Evolutionary conservation across 2,329 filamentous ascomycete species (phyloP).

Genomic region (Rhinocladiella similis): DNA sequence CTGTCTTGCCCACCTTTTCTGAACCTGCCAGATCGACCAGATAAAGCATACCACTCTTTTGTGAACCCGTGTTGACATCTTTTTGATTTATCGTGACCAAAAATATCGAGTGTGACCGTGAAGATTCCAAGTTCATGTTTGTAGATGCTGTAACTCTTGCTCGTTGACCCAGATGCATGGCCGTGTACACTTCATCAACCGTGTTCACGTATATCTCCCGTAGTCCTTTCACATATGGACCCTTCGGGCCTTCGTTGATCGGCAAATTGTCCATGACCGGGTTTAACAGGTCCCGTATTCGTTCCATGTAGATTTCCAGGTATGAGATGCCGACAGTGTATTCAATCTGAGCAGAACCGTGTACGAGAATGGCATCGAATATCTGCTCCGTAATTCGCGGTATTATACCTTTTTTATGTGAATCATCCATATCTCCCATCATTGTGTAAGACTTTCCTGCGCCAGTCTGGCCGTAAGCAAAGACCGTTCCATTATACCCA

Average conservation of each 20-base stretch:
- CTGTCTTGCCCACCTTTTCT: conserved; percentile 98
- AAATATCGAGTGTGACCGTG: conserved; percentile 96
- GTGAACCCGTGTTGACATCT: conserved; percentile 92
- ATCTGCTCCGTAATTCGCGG: conserved; percentile 97
- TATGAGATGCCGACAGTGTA: conserved; percentile 99
- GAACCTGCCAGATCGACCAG: conserved; percentile 97
- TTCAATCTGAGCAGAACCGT: conserved; percentile 86
- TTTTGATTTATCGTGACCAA: conserved; percentile 97
- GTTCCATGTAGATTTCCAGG: conserved; percentile 99
- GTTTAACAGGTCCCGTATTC: conserved; percentile 87
- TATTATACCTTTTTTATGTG: conserved; percentile 86
- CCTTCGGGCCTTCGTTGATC: conserved; percentile 96
- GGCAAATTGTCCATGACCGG: conserved; percentile 95
- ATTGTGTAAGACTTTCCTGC: conserved; percentile 99
- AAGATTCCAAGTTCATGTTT: conserved; percentile 99
- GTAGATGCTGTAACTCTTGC: conserved; percentile 91
- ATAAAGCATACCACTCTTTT: conserved; percentile 95
- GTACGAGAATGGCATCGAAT: conserved; percentile 85
- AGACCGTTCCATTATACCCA: conserved; percentile 98
- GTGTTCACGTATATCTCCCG: conserved; percentile 94
- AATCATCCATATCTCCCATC: conserved; percentile 96
- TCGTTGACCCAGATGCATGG: conserved; percentile 89
- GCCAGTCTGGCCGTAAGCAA: conserved; percentile 97
- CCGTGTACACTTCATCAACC: conserved; percentile 93
- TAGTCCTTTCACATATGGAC: conserved; percentile 94